Evolutionary conservation across 805 yeast genomes (phyloP), one percentile per base, ranked within the genome.

Genomic region (Suhomyces tanzawaensis): DNA sequence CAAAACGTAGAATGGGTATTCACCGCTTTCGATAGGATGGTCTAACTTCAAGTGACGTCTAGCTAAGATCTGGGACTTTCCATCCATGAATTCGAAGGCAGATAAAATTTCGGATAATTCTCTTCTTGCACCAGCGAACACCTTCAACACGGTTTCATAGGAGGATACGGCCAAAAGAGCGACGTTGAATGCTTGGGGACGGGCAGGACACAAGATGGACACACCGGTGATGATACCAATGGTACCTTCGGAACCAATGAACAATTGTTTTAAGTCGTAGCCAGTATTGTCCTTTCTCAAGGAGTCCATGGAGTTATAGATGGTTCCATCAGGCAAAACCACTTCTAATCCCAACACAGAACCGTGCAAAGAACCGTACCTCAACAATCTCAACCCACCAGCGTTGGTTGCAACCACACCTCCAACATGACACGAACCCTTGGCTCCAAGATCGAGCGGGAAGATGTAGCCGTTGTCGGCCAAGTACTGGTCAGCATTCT

Each of bases 321-420:
- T 71, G 13, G 85, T 81, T 33, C 98, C 98, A 58, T 88, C 85
- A 12, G 97, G 85, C 51, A 90, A 68, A n/a, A 90, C 97, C 11
- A 80, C 96, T 64, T 90, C 97, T 40, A 90, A 69, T 1, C 98
- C 98, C 33, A 90, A 67, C 0, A 90, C 95, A 16, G 88, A 69
- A 3, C 98, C 98, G 56, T 91, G 98, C 47, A 90, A 74, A 4
- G 95, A 86, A 3, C 97, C 97, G 58, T 88, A 90, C 50, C 95
- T 75, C 44, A 90, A 65, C 35, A 90, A 70, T 55, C 98, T 72
- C 51, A 90, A 73, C 1, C 98, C 98, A 55, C 98, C 98, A 4
- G 98, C 98, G 58, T 91, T 91, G 14, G 96, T 88, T 14, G 96
- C 95, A 30, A 88, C 91, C 37, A 82, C 85, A 47, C 97, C 98